Conservation (phyloP, 176 grass and related monocot species). For the Zoysia pacifica region DNA sequence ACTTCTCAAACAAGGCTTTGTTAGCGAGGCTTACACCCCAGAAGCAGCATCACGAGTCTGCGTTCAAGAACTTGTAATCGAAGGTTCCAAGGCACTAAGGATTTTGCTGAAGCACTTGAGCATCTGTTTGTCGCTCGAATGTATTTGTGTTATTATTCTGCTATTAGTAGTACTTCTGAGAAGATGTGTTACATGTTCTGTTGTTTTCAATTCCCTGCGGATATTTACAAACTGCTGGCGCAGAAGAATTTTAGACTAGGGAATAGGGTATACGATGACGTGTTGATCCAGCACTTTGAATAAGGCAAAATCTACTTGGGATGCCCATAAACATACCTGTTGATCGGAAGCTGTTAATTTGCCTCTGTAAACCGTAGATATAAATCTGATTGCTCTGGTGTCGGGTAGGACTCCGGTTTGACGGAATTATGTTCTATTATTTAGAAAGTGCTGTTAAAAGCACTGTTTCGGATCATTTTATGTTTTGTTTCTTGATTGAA, state of each 20-base stretch:
- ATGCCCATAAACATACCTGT: neutral
- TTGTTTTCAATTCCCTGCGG: conserved; percentile 11
- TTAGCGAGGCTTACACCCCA: conserved; percentile 80
- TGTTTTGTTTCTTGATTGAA: neutral
- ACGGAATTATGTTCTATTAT: neutral
- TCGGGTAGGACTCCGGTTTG: neutral
- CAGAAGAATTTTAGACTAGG: neutral
- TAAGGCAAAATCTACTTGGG: conserved; percentile 23
- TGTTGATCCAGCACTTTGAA: conserved; percentile 13
- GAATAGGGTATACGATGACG: neutral
- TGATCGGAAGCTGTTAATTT: neutral
- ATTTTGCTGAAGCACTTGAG: neutral
- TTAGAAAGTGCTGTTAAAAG: neutral
- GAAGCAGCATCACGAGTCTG: conserved; percentile 64
- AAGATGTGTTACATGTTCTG: conserved; percentile 7
- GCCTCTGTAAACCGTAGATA: neutral
- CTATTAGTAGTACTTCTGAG: conserved; percentile 22
- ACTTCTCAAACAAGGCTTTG: conserved; percentile 86
- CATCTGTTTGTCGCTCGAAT: neutral
- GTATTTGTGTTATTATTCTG: neutral
- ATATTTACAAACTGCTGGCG: neutral
- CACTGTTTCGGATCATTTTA: neutral
- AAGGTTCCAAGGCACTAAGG: neutral
- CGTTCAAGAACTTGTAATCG: conserved; percentile 92
- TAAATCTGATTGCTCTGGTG: neutral